Conservation (phyloP, 768 basidiomycete genomes). For the Collybia sp. region DNA sequence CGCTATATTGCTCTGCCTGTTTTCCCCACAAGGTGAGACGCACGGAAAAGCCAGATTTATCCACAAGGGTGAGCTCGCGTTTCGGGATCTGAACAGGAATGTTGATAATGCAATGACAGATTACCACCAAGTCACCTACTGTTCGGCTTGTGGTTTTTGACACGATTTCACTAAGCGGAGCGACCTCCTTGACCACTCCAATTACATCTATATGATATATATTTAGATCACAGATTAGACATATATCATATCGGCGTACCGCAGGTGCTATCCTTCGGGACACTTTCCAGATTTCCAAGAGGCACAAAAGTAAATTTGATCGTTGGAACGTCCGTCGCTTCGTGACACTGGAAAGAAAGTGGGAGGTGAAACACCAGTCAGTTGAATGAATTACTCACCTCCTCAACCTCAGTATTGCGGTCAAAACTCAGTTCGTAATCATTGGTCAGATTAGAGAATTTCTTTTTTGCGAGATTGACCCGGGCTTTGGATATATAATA, state of each 20-base stretch:
- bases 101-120: constrained; percentile 3
- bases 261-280: constrained; percentile 77
- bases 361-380: constrained; percentile 4
- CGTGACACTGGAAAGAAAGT: constrained; percentile 60
- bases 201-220: constrained; percentile 64
- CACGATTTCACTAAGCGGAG: constrained; percentile 63
- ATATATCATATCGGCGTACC: constrained; percentile 46
- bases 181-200: constrained; percentile 77
- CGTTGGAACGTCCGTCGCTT: constrained; percentile 68
- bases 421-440: constrained; percentile 94
- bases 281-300: constrained; percentile 54
- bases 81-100: constrained; percentile 61
- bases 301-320: constrained; percentile 81
- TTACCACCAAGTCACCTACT: constrained; percentile 31
- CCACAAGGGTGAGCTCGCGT: constrained; percentile 86
- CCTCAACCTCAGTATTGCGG: constrained; percentile 77
- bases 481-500: constrained; percentile 89
- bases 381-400: constrained; percentile 40
- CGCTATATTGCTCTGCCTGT: constrained; percentile 79
- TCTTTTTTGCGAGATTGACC: constrained; percentile 95
- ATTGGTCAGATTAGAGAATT: constrained; percentile 85
- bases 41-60: constrained; percentile 72
- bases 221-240: constrained; percentile 5
- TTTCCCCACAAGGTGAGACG: constrained; percentile 95
- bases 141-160: constrained; percentile 71